These are phyloP conservation scores for Pascua guehoae DNA, from an alignment of 1,284 basidiomycete genomes.

Conservation along the genomic window DNA sequence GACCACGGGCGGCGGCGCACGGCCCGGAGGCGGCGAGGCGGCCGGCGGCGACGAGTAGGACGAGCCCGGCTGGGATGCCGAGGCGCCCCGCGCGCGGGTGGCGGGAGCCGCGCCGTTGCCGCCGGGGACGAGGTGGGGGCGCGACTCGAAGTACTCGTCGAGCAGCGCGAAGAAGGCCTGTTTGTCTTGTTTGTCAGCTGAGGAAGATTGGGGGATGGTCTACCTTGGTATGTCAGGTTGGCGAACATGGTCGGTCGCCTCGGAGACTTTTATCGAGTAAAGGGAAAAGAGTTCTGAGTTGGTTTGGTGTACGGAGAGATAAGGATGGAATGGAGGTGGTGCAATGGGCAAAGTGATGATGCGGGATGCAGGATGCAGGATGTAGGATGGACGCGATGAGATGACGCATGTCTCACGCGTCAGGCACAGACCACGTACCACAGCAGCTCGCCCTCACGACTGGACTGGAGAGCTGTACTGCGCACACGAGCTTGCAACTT, in stretches of 20 bases:
- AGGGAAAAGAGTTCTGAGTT: no score
- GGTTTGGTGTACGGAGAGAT: no score
- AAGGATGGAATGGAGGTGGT: no score
- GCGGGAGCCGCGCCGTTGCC: neutral
- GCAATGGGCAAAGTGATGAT: no score
- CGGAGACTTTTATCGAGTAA: no score
- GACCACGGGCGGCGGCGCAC: neutral
- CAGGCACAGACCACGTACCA: no score
- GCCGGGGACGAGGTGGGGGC: constrained; percentile 31
- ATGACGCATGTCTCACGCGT: no score
- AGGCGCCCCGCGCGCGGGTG: neutral
- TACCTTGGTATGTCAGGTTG: constrained; percentile 22
- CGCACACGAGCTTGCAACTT: no score
- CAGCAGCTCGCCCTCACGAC: no score
- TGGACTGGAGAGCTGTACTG: no score
- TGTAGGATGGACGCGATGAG: no score
- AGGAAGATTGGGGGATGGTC: neutral
- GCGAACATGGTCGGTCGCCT: constrained; percentile 22
- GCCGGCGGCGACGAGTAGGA: neutral
- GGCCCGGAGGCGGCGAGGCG: neutral
- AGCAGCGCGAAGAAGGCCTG: constrained; percentile 45
- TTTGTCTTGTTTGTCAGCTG: constrained; percentile 16
- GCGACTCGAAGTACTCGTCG: constrained; percentile 46
- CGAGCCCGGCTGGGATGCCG: neutral
- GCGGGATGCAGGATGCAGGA: no score